Conservation (phyloP, 495 filamentous ascomycete species). For the Xylaria palmicola region DNA sequence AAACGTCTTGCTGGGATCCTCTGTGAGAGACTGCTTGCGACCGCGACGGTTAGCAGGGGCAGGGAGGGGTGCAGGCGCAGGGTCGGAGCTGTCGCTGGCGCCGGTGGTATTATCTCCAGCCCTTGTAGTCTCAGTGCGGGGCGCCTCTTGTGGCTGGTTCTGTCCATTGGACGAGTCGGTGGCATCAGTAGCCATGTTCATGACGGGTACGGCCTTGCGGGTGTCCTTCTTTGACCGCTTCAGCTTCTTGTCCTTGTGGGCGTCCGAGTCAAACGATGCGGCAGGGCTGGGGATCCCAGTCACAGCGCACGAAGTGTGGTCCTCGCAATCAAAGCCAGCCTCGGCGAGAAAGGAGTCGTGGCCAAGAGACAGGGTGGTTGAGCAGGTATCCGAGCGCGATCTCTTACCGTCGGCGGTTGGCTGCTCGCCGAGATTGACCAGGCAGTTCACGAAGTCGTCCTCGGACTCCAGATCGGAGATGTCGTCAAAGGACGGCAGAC, state of each 20-base stretch:
- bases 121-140: conserved; percentile 30
- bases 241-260: conserved; percentile 62
- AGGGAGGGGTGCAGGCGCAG: conserved; percentile 43
- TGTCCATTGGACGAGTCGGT: conserved; percentile 41
- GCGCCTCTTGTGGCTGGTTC: conserved; percentile 39
- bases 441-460: conserved; percentile 77
- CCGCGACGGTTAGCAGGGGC: conserved; percentile 85
- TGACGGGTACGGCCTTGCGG: conserved; percentile 41
- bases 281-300: conserved; percentile 50
- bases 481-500: conserved; percentile 76
- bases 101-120: conserved; percentile 22
- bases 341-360: conserved; percentile 75
- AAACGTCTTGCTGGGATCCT: conserved; percentile 98
- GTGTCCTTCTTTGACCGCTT: conserved; percentile 55
- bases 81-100: conserved; percentile 22
- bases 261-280: conserved; percentile 45
- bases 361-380: conserved; percentile 61
- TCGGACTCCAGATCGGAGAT: conserved; percentile 91
- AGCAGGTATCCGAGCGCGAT: conserved; percentile 75
- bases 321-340: conserved; percentile 73
- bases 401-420: conserved; percentile 62
- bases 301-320: conserved; percentile 57
- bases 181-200: conserved; percentile 36
- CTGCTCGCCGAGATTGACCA: conserved; percentile 65
- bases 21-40: conserved; percentile 96